These are phyloP conservation scores for Xanthoconium stramineum DNA, from an alignment of 768 basidiomycete species.

Conservation along the genomic window DNA sequence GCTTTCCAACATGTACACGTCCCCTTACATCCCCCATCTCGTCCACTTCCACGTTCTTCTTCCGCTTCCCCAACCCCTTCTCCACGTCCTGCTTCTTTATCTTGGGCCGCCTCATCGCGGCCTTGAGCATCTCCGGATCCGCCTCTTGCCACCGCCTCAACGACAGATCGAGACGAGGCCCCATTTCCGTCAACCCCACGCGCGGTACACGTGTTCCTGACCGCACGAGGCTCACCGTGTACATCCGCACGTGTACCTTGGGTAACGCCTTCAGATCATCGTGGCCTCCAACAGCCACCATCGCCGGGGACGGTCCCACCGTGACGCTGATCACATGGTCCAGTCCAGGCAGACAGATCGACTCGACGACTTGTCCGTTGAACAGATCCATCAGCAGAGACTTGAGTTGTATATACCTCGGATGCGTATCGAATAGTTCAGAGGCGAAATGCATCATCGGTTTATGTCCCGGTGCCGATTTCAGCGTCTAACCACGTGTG, in stretches of 20 bases:
- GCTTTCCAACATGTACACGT: slow-evolving; percentile 81
- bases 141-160: slow-evolving; percentile 73
- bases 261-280: slow-evolving; percentile 57
- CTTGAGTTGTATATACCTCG: slow-evolving; percentile 88
- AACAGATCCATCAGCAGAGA: slow-evolving; percentile 89
- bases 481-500: slow-evolving; percentile 52
- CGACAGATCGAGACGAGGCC: slow-evolving; percentile 82
- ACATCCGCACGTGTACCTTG: slow-evolving; percentile 84
- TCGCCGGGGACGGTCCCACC: slow-evolving; percentile 56
- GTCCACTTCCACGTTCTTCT: slow-evolving; percentile 94
- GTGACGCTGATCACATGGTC: slow-evolving; percentile 87
- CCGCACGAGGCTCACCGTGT: slow-evolving; percentile 67
- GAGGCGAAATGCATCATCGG: slow-evolving; percentile 96
- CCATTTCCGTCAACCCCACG: slow-evolving; percentile 83
- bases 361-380: slow-evolving; percentile 81
- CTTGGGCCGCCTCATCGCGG: slow-evolving; percentile 81
- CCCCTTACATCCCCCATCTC: slow-evolving; percentile 97
- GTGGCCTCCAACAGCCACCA: slow-evolving; percentile 11
- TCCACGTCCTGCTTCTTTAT: slow-evolving; percentile 85
- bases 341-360: slow-evolving; percentile 78
- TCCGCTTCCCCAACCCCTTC: slow-evolving; percentile 85
- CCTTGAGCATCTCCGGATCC: slow-evolving; percentile 76
- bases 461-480: slow-evolving; percentile 85
- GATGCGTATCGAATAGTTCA: slow-evolving; percentile 92
- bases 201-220: slow-evolving; percentile 81